Evolutionary conservation across 2,329 filamentous ascomycete species (phyloP).

Genomic region (Diaporthe humulicola): DNA sequence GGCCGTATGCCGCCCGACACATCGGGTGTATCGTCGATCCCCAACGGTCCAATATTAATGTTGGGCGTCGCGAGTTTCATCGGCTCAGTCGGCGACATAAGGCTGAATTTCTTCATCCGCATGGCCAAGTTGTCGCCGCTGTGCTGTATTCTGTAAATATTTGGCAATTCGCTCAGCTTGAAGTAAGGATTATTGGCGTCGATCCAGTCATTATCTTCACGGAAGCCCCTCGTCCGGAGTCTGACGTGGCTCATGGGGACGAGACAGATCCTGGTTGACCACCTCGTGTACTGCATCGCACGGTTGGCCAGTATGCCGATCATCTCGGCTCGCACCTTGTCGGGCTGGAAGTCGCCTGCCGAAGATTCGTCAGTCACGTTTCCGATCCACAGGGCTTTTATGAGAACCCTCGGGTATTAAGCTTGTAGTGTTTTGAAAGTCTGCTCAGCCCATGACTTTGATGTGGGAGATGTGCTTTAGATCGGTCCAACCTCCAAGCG

Average conservation of each 20-base stretch:
- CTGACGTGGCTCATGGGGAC: background rate
- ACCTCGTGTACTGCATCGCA: background rate
- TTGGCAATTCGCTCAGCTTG: background rate
- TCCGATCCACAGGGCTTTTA: no score
- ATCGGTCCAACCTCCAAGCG: background rate
- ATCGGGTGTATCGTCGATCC: no score
- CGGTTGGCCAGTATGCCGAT: background rate
- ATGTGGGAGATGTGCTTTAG: background rate
- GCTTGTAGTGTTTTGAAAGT: background rate
- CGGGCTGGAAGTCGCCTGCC: background rate
- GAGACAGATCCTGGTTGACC: background rate
- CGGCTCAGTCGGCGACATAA: no score
- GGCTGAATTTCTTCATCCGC: no score
- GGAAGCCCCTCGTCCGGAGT: background rate
- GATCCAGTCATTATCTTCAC: background rate
- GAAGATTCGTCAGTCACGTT: background rate
- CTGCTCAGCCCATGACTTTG: background rate
- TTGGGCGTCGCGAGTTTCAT: no score
- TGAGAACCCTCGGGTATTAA: background rate
- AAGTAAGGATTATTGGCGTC: background rate
- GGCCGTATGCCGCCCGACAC: no score
- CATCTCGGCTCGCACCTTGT: constrained; percentile 5
- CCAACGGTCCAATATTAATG: no score
- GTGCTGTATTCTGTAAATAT: no score
- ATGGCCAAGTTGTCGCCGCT: no score